Evolutionary conservation across 257 asterid species (phyloP), one percentile per base, ranked within the genome.

Genomic region (Fraxinus anomala): DNA sequence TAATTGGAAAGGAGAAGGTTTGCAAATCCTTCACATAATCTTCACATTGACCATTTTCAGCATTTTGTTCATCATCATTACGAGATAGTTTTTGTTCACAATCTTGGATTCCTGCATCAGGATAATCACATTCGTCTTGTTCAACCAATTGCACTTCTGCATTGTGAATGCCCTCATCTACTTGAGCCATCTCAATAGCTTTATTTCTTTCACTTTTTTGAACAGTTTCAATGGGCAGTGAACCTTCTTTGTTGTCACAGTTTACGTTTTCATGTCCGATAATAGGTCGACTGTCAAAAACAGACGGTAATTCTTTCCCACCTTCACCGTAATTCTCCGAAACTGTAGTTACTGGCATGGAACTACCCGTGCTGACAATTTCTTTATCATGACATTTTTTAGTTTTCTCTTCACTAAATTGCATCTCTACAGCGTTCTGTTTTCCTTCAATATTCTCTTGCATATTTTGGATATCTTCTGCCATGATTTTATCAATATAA

Each of bases 221-320:
- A 47, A 47, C 56, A 47, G n/a, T 14, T 47, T 63, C 80, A 44
- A 17, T 4, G 8, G 47, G 33, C 54, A 71, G 26, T 28, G 6
- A n/a, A 51, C 16, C 24, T 80, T 80, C 75, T 30, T 73, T 10
- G 26, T 73, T 39, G 0, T 49, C 49, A 5, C 28, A 44, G 19
- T 75, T 73, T 59, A 40, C 21, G 12, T 74, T 42, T 42, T 42
- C 79, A 4, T 59, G 77, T 70, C 72, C 59, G 28, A 68, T n/a
- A 44, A 31, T 21, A 17, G 17, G 49, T 42, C 51, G 51, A 63
- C 76, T 54, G 6, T 75, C 78, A 75, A 49, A 49, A 67, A 59
- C 26, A 3, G 80, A 78, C 23, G 49, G 33, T 5, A 65, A 6
- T 26, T 73, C 74, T 68, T 34, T 30, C 79, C 81, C 77, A 42